These are phyloP conservation scores for Neofusicoccum ribis DNA, from an alignment of 2,329 filamentous ascomycete species.

Conservation along the genomic window DNA sequence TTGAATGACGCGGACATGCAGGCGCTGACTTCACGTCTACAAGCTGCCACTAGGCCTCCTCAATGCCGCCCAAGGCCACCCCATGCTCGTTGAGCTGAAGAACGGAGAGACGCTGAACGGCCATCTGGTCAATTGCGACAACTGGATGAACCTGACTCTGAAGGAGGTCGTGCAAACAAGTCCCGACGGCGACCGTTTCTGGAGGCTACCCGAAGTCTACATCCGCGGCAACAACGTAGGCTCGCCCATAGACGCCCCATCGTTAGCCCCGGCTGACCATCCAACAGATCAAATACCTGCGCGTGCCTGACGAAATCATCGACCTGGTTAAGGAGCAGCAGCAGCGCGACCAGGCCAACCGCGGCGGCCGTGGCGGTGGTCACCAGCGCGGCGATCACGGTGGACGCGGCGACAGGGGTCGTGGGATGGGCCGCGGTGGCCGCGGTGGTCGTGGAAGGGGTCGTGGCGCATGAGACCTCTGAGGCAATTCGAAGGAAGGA, in stretches of 20 bases:
- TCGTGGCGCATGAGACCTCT: slow-evolving; percentile 38
- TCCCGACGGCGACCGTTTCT: slow-evolving; percentile 91
- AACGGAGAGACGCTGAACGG: slow-evolving; percentile 97
- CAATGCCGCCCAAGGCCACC: slow-evolving; percentile 94
- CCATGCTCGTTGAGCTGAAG: slow-evolving; percentile 97
- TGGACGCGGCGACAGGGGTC: slow-evolving; percentile 50
- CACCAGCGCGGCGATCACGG: slow-evolving; percentile 57
- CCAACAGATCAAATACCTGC: slow-evolving; percentile 90
- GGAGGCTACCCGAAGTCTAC: slow-evolving; percentile 88
- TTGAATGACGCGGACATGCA: slow-evolving; percentile 23
- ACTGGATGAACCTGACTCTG: slow-evolving; percentile 98
- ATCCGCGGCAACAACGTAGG: slow-evolving; percentile 95
- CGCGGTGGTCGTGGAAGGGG: slow-evolving; percentile 55
- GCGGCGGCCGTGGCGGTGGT: slow-evolving; percentile 67
- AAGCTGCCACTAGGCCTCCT: slow-evolving; percentile 75
- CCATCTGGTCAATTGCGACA: slow-evolving; percentile 94
- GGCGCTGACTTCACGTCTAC: slow-evolving; percentile 29
- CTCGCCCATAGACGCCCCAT: slow-evolving; percentile 23
- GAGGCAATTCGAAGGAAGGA: background rate
- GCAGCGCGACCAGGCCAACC: slow-evolving; percentile 61
- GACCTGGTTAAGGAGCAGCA: slow-evolving; percentile 93
- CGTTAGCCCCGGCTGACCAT: slow-evolving; percentile 6
- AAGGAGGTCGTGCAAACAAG: slow-evolving; percentile 98
- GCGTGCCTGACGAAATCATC: slow-evolving; percentile 95
- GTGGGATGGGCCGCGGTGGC: slow-evolving; percentile 49